Evolutionary conservation across 306 rosid genomes (phyloP).

Genomic region (Astragalus glycyphyllos): DNA sequence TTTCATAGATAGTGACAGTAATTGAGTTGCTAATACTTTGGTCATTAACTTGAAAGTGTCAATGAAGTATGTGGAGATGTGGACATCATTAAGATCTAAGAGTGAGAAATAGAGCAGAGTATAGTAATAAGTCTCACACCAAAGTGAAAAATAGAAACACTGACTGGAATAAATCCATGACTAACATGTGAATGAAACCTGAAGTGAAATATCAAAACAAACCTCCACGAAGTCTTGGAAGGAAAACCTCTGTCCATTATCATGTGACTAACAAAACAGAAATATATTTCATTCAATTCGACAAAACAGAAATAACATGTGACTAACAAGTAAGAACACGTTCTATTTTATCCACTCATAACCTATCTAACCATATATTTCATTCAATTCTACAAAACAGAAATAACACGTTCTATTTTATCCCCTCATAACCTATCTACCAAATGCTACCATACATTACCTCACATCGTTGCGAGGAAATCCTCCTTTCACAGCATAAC

Average conservation of each 20-base stretch:
- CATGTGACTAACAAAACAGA: not conserved
- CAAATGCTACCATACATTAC: conserved; percentile 49
- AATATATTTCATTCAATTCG: no score
- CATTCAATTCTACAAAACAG: not conserved
- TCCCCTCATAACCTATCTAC: not conserved
- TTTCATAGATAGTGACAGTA: not conserved
- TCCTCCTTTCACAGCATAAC: conserved; percentile 87
- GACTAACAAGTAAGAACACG: conserved; percentile 47
- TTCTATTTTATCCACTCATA: conserved; percentile 8
- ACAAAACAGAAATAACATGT: no score
- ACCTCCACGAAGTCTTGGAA: conserved; percentile 81
- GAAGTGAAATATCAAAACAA: conserved; percentile 28
- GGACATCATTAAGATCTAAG: not conserved
- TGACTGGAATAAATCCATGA: not conserved
- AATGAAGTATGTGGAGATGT: not conserved
- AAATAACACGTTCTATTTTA: conserved; percentile 1
- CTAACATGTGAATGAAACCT: conserved; percentile 6
- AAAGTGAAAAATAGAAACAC: conserved; percentile 16
- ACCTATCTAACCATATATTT: conserved; percentile 48
- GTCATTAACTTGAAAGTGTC: conserved; percentile 26
- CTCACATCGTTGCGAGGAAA: conserved; percentile 70
- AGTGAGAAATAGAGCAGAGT: conserved; percentile 7
- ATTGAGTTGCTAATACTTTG: conserved; percentile 15
- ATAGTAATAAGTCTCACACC: conserved; percentile 9
- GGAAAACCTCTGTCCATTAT: conserved; percentile 62